Percentiles rank a stretch among this genome's conserved stretches.
These are phyloP conservation scores for Artemisia tridentata DNA, from an alignment of 129 eudicot genomes.

Conservation along the genomic window DNA sequence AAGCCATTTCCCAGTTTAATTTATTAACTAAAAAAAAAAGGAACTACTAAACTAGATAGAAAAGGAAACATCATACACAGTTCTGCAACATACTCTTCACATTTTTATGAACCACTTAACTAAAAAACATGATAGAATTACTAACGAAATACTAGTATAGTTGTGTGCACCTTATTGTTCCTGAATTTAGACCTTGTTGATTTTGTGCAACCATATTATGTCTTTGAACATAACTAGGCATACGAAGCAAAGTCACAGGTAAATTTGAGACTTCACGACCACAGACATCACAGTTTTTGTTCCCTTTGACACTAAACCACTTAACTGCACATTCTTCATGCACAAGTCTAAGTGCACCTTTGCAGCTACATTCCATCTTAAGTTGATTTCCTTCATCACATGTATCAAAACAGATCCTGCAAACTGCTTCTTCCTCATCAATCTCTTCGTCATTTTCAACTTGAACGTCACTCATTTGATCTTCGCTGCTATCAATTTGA, in stretches of 20 bases:
- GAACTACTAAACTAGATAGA: neutral
- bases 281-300: slow-evolving; percentile 77
- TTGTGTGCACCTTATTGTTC: slow-evolving; percentile 47
- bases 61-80: slow-evolving; percentile 5
- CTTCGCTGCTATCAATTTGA: slow-evolving; percentile 45
- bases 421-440: slow-evolving; percentile 92
- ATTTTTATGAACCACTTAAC: neutral
- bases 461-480: slow-evolving; percentile 47
- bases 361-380: slow-evolving; percentile 93
- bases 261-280: slow-evolving; percentile 74
- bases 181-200: slow-evolving; percentile 37
- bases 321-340: slow-evolving; percentile 85
- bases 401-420: slow-evolving; percentile 81
- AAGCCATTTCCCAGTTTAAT: neutral
- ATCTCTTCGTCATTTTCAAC: slow-evolving; percentile 76
- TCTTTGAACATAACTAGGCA: slow-evolving; percentile 43
- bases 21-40: neutral
- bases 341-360: slow-evolving; percentile 79
- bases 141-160: neutral
- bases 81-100: neutral
- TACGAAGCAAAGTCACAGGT: slow-evolving; percentile 85
- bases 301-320: slow-evolving; percentile 83
- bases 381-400: slow-evolving; percentile 79
- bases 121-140: neutral
- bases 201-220: slow-evolving; percentile 40